Evolutionary conservation across 2,329 filamentous ascomycete species (phyloP), one percentile per base, ranked within the genome.

Genomic region (Trichoderma sp.): DNA sequence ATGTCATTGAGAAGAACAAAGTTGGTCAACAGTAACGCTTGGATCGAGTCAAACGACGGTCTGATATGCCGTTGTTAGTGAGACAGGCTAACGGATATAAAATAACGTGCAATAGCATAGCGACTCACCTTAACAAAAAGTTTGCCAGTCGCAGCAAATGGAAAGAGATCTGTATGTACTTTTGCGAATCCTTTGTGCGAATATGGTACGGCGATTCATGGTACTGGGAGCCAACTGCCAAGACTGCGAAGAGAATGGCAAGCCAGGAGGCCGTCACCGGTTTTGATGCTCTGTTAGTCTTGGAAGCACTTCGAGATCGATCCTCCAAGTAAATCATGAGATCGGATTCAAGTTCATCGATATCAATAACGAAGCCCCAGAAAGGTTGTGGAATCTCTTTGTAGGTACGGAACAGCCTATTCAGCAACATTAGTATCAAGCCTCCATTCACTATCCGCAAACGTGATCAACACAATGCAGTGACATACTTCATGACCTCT

Each of bases 331-430:
- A 90, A 27, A 88, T 82, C 83, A 90, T 89, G 58, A 91, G 81
- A 71, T 85, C 87, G 5, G 87, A 85, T 73, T 91, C 88, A 33
- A 91, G 84, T 65, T 89, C 88, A 68, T 89, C 87, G 66, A 91
- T 87, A 72, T 90, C 88, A 69, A 89, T 85, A 21, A 91, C 86
- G 61, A 91, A 88, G 1, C 88, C 88, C 88, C 88, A 91, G 72
- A 91, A 91, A 1, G 87, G 87, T 60, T 91, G 88, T 1, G 88
- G 86, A 29, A 89, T 88, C 74, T 90, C 87, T 76, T 90, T 90
- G 79, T 90, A 91, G 2, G 88, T 87, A 56, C 87, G 85, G 74
- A 91, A 90, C 7, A 89, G 80, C 74, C 88, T 90, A 69, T 10
- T 70, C 49, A 64, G 72, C 71, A 37, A 74, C 55, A 35, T 61